Percentiles rank a stretch among this genome's conserved stretches.
phyloP scores from a whole-genome alignment of 2,329 filamentous ascomycete genomes.

The Aspergillus neoniger region DNA sequence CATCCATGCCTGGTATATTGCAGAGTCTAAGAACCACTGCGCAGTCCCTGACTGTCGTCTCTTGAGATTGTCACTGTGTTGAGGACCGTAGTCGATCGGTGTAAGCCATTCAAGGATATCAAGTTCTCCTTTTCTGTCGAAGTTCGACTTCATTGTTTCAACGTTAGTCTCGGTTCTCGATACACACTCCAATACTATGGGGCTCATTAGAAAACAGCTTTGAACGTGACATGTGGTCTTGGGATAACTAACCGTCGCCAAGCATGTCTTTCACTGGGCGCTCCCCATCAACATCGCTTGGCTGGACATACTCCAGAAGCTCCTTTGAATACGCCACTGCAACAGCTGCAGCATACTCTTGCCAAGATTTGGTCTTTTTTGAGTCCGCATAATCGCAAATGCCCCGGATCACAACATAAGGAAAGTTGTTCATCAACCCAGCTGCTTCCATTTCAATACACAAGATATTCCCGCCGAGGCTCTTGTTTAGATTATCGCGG shows the following conservation, averaged over 20 bases:
- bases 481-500: too few species aligned
- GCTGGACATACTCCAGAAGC: conserved; percentile 7
- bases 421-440: conserved; percentile 7
- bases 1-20: neutral
- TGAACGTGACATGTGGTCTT: neutral
- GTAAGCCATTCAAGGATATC: neutral
- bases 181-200: too few species aligned
- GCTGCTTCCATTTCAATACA: conserved; percentile 18
- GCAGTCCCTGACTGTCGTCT: neutral
- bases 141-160: too few species aligned
- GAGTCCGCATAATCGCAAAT: conserved; percentile 20
- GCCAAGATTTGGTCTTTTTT: conserved; percentile 15
- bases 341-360: conserved; percentile 19
- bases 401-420: conserved; percentile 15
- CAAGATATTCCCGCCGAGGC: neutral
- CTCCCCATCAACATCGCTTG: neutral
- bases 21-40: neutral
- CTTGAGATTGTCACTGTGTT: neutral
- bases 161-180: too few species aligned
- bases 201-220: neutral
- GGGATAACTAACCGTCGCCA: neutral
- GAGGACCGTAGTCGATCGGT: neutral
- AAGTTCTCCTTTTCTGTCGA: too few species aligned
- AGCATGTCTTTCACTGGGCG: neutral
- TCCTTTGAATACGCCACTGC: conserved; percentile 23